These are phyloP conservation scores for Fusarium tupiense DNA, from an alignment of 2,329 filamentous ascomycete species.

Conservation along the genomic window DNA sequence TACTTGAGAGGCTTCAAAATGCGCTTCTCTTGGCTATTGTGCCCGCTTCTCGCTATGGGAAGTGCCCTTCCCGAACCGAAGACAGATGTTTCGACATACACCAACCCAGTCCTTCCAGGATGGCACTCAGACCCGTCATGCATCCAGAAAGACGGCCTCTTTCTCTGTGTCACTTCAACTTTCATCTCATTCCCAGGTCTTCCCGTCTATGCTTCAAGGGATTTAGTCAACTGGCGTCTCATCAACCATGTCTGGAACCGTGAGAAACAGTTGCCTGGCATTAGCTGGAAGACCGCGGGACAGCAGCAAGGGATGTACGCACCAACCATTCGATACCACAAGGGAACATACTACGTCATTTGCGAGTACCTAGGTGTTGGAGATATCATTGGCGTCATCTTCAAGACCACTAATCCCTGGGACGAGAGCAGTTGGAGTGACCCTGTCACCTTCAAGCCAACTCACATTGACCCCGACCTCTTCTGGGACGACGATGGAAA, in stretches of 20 bases:
- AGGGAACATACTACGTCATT: slow-evolving; percentile 55
- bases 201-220: slow-evolving; percentile 62
- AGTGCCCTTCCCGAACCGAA: neutral
- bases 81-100: neutral
- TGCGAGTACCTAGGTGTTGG: slow-evolving; percentile 22
- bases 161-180: slow-evolving; percentile 62
- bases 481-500: slow-evolving; percentile 67
- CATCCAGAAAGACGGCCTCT: slow-evolving; percentile 56
- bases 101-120: slow-evolving; percentile 60
- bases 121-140: slow-evolving; percentile 61
- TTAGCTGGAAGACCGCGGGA: slow-evolving; percentile 44
- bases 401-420: slow-evolving; percentile 33
- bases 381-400: slow-evolving; percentile 22
- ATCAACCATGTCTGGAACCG: slow-evolving; percentile 53
- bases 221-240: slow-evolving; percentile 61
- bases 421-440: slow-evolving; percentile 40
- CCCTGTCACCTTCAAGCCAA: slow-evolving; percentile 38
- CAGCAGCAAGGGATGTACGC: slow-evolving; percentile 58
- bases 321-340: slow-evolving; percentile 54
- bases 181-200: slow-evolving; percentile 64
- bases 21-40: neutral
- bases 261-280: slow-evolving; percentile 53
- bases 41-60: neutral
- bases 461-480: slow-evolving; percentile 53
- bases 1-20: neutral